These are phyloP conservation scores for Kwoniella sp. DNA, from an alignment of 768 basidiomycete species.

Conservation along the genomic window DNA sequence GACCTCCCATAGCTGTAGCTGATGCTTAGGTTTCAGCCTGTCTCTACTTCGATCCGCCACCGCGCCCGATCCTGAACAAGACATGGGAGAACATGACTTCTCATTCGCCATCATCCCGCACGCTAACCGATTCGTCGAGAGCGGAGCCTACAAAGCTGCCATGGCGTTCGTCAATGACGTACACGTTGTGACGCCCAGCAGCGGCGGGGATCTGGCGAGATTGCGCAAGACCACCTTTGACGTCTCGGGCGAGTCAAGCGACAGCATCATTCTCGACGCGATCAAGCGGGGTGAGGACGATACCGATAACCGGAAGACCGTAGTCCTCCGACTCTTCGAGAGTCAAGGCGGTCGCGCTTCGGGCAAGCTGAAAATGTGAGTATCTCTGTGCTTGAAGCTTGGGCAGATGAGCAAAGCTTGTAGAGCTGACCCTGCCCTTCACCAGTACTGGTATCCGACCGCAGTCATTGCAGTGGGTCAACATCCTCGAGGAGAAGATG, in stretches of 20 bases:
- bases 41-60: slow-evolving; percentile 85
- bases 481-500: slow-evolving; percentile 75
- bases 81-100: slow-evolving; percentile 65
- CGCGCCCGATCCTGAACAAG: slow-evolving; percentile 57
- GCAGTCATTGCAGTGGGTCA: slow-evolving; percentile 65
- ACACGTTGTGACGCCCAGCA: neutral
- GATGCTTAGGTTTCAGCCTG: slow-evolving; percentile 58
- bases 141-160: slow-evolving; percentile 20
- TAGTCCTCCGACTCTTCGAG: slow-evolving; percentile 84
- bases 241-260: neutral
- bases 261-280: slow-evolving; percentile 12
- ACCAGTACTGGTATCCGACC: slow-evolving; percentile 53
- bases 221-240: neutral
- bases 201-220: neutral
- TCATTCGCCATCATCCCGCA: slow-evolving; percentile 83
- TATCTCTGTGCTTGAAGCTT: neutral
- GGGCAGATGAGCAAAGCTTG: too few relatives aligned
- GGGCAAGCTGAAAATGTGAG: slow-evolving; percentile 63
- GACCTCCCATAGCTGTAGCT: neutral
- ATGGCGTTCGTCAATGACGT: slow-evolving; percentile 23
- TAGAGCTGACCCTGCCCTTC: neutral
- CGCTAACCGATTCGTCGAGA: slow-evolving; percentile 22
- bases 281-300: slow-evolving; percentile 23
- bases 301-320: slow-evolving; percentile 58
- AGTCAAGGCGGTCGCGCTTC: slow-evolving; percentile 83